These are phyloP conservation scores for Sordaria brevicollis DNA, from an alignment of 495 filamentous ascomycete species.

Conservation along the genomic window DNA sequence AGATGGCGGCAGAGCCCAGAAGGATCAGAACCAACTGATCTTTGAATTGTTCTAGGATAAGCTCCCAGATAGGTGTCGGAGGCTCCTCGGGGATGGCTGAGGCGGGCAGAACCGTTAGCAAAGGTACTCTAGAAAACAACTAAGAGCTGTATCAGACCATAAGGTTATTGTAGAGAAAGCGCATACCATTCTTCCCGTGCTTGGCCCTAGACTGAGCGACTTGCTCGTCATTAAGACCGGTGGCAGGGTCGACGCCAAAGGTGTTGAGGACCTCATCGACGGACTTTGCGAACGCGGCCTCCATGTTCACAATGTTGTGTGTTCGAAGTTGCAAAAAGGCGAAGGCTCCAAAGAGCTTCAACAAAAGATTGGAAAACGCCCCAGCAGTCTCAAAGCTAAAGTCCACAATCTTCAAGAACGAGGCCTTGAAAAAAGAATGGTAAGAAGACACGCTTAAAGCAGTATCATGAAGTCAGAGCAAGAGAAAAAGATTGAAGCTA, in stretches of 20 bases:
- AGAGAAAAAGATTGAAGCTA: background rate
- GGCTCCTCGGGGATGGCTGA: constrained; percentile 91
- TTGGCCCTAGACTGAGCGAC: constrained; percentile 51
- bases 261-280: constrained; percentile 58
- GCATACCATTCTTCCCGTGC: constrained; percentile 79
- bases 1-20: constrained; percentile 84
- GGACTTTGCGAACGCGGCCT: constrained; percentile 64
- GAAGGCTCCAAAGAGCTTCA: background rate
- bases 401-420: background rate
- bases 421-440: background rate
- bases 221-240: constrained; percentile 61
- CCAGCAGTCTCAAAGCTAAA: background rate
- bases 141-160: background rate
- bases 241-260: constrained; percentile 56
- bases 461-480: background rate
- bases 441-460: background rate
- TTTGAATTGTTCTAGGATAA: constrained; percentile 97
- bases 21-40: constrained; percentile 97
- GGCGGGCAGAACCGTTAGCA: constrained; percentile 1
- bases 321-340: background rate
- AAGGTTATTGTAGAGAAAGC: background rate
- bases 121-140: constrained; percentile 1
- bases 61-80: constrained; percentile 92
- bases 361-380: background rate
- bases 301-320: constrained; percentile 46